These are phyloP conservation scores for Heliamphora pulchella DNA, from an alignment of 179 eudicot genomes.

Conservation along the genomic window DNA sequence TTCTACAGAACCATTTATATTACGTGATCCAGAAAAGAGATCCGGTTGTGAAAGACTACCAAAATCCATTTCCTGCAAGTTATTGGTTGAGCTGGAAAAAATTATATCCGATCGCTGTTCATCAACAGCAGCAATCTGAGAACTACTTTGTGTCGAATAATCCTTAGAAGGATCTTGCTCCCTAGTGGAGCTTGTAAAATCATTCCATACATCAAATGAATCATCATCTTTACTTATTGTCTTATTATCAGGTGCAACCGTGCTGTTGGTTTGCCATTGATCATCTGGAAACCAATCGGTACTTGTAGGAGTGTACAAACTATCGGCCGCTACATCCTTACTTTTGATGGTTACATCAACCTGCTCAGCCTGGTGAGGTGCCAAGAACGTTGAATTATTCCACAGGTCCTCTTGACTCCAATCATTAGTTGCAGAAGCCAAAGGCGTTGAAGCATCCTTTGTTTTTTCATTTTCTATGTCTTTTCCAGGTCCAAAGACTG, in stretches of 20 bases:
- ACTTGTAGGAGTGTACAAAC: conserved; percentile 18
- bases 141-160: conserved; percentile 19
- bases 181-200: conserved; percentile 38
- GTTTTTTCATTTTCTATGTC: conserved; percentile 20
- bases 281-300: conserved; percentile 32
- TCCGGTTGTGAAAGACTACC: conserved; percentile 36
- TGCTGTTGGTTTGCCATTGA: conserved; percentile 28
- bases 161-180: conserved; percentile 24
- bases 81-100: conserved; percentile 28
- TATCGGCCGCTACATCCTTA: conserved; percentile 17
- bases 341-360: conserved; percentile 25
- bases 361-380: conserved; percentile 23
- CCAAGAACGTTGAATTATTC: conserved; percentile 22
- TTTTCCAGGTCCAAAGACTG: conserved; percentile 30
- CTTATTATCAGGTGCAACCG: conserved; percentile 11
- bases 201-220: conserved; percentile 54
- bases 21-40: conserved; percentile 28
- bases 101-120: conserved; percentile 24
- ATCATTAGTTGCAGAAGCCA: conserved; percentile 22
- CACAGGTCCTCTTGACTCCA: conserved; percentile 26
- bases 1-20: conserved; percentile 26
- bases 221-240: conserved; percentile 23
- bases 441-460: conserved; percentile 18
- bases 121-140: conserved; percentile 19
- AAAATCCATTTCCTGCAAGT: conserved; percentile 32